phyloP scores from a whole-genome alignment of 1,284 basidiomycete species.

The Trichosporon inkin region DNA sequence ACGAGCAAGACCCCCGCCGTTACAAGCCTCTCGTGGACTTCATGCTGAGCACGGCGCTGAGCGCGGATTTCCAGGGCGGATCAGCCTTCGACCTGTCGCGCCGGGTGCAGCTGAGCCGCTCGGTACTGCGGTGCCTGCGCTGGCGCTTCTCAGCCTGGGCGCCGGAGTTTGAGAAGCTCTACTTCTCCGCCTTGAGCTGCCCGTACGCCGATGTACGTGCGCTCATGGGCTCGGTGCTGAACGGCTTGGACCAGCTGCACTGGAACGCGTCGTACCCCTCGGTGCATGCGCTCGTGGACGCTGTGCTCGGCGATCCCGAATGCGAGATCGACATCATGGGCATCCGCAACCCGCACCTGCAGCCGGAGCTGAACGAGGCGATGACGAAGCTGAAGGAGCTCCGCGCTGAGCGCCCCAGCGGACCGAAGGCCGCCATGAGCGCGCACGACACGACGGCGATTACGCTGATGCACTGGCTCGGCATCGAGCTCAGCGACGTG shows the following conservation, averaged over 20 bases:
- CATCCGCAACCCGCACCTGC: slow-evolving; percentile 60
- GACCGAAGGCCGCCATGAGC: slow-evolving; percentile 75
- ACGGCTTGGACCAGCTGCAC: slow-evolving; percentile 65
- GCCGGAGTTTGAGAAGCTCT: slow-evolving; percentile 64
- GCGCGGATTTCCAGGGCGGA: slow-evolving; percentile 73
- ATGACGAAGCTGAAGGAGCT: slow-evolving; percentile 60
- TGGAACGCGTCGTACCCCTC: slow-evolving; percentile 67
- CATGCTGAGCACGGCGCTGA: slow-evolving; percentile 61
- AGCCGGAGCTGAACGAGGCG: slow-evolving; percentile 58
- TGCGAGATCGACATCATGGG: slow-evolving; percentile 66
- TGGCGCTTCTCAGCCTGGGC: slow-evolving; percentile 71
- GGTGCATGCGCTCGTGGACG: slow-evolving; percentile 61
- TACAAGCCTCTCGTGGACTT: slow-evolving; percentile 73
- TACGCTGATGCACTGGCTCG: slow-evolving; percentile 71
- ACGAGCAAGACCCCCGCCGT: slow-evolving; percentile 79
- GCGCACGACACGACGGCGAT: slow-evolving; percentile 80
- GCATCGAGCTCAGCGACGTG: slow-evolving; percentile 65
- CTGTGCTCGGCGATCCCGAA: slow-evolving; percentile 57
- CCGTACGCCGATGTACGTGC: slow-evolving; percentile 78
- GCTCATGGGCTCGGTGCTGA: slow-evolving; percentile 66
- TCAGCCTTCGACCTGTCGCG: slow-evolving; percentile 61
- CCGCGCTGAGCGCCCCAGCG: slow-evolving; percentile 72
- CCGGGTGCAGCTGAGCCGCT: slow-evolving; percentile 42
- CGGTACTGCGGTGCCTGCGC: slow-evolving; percentile 65
- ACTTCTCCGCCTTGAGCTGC: slow-evolving; percentile 71